A percentile compares a stretch with the other conserved stretches of the same genome.
Conservation (phyloP, 805 yeast genomes). For the Wickerhamiella brachini region DNA sequence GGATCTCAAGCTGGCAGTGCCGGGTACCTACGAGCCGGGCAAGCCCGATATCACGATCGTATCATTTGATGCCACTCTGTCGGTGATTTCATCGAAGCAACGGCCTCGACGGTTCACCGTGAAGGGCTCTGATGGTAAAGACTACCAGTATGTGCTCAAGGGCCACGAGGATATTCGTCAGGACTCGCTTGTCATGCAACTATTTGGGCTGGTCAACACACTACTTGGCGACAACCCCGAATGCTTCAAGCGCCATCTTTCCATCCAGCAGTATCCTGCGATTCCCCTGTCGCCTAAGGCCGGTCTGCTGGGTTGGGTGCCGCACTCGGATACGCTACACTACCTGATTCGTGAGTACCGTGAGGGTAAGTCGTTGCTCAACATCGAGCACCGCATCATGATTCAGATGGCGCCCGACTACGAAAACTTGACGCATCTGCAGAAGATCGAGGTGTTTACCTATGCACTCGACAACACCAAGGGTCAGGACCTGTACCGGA, state of each 20-base stretch:
- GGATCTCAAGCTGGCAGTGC: conserved; percentile 77
- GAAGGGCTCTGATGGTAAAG: conserved; percentile 83
- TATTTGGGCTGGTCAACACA: conserved; percentile 90
- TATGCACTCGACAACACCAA: conserved; percentile 90
- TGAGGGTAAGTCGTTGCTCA: conserved; percentile 76
- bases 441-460: conserved; percentile 92
- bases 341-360: conserved; percentile 83
- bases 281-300: conserved; percentile 93
- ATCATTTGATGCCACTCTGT: conserved; percentile 66
- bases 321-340: conserved; percentile 94
- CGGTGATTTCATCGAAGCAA: conserved; percentile 89
- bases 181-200: conserved; percentile 94
- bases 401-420: conserved; percentile 96
- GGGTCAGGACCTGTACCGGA: conserved; percentile 92
- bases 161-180: conserved; percentile 98
- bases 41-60: conserved; percentile 60
- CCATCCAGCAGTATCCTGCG: conserved; percentile 83
- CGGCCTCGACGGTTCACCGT: conserved; percentile 77
- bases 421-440: conserved; percentile 74
- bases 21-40: conserved; percentile 85
- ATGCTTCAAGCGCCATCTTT: conserved; percentile 89
- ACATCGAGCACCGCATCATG: conserved; percentile 92
- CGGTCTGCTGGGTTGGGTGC: conserved; percentile 96
- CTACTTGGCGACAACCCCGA: conserved; percentile 81
- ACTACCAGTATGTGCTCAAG: conserved; percentile 67